Evolutionary conservation across 345 rosid genomes (phyloP).

Genomic region (Eucalyptus erythrocorys): DNA sequence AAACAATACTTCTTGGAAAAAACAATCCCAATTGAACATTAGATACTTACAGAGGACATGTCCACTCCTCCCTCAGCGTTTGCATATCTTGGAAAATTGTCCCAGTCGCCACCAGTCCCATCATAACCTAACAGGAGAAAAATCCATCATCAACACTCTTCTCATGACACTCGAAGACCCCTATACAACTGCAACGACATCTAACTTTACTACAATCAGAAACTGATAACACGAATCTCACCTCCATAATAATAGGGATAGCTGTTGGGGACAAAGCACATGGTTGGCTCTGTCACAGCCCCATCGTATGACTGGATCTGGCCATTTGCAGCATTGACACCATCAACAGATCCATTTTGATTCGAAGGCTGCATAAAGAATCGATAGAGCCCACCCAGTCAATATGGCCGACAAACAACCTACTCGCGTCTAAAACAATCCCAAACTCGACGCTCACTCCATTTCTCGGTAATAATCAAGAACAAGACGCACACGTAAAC

Average conservation of each 20-base stretch:
- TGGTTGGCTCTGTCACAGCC: slow-evolving; percentile 22
- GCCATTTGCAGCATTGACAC: slow-evolving; percentile 9
- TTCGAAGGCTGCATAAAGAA: not conserved
- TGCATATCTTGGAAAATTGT: slow-evolving; percentile 42
- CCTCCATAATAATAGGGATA: slow-evolving; percentile 27
- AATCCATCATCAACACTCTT: not conserved
- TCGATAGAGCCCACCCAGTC: not conserved
- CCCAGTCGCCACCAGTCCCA: slow-evolving; percentile 61
- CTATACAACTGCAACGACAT: not conserved
- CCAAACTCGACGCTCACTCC: not conserved
- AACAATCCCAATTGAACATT: not conserved
- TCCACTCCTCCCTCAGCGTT: slow-evolving; percentile 59
- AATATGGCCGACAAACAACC: not conserved
- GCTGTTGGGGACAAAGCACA: slow-evolving; percentile 23
- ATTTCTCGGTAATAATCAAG: not conserved
- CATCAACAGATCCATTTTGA: slow-evolving; percentile 14
- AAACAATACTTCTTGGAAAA: not conserved
- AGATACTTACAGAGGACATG: slow-evolving; percentile 40
- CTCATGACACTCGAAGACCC: not conserved
- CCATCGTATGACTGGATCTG: slow-evolving; percentile 21
- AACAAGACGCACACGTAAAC: not conserved
- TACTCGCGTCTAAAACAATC: not conserved
- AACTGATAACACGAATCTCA: not conserved
- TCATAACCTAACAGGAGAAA: slow-evolving; percentile 24
- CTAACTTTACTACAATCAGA: not conserved